A percentile compares a stretch with the other conserved stretches of the same genome.
Evolutionary conservation across 164 flowering plant genomes (phyloP).

Genomic region (Taxillus chinensis): DNA sequence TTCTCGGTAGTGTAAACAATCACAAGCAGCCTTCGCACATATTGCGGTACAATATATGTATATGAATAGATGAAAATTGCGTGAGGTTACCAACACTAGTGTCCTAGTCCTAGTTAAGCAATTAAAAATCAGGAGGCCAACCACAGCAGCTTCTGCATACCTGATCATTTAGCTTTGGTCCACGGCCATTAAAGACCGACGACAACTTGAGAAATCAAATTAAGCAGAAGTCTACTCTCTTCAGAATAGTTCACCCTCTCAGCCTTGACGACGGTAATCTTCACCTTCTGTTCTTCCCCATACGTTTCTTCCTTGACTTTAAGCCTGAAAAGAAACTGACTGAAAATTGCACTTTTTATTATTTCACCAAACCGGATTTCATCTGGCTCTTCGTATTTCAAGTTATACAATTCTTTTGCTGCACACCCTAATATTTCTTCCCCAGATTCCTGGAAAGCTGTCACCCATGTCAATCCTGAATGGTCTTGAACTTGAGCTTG

Average conservation of each 20-base stretch:
- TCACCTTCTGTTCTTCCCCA: conserved; percentile 87
- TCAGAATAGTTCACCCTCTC: conserved; percentile 53
- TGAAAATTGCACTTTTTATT: conserved; percentile 39
- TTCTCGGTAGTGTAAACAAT: too few relatives aligned
- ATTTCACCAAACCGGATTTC: conserved; percentile 50
- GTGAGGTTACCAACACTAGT: too few relatives aligned
- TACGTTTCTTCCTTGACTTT: conserved; percentile 86
- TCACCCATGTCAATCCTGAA: conserved; percentile 86
- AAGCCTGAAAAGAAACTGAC: conserved; percentile 51
- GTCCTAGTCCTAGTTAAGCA: too few relatives aligned
- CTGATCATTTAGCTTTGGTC: not conserved
- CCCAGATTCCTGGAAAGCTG: conserved; percentile 93
- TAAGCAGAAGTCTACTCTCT: conserved; percentile 48
- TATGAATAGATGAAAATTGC: too few relatives aligned
- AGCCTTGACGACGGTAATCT: conserved; percentile 71
- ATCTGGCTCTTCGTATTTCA: conserved; percentile 60
- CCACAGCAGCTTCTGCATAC: too few relatives aligned
- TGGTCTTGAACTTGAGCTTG: conserved; percentile 92
- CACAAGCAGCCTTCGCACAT: too few relatives aligned
- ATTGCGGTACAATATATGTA: too few relatives aligned
- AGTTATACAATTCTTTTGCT: conserved; percentile 65
- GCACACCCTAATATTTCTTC: conserved; percentile 81
- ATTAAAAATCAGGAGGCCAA: too few relatives aligned
- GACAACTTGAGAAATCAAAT: conserved; percentile 29
- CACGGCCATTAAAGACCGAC: not conserved